These are phyloP conservation scores for Herpetomonas tarakana DNA, from an alignment of 208 protist species.

Conservation along the genomic window DNA sequence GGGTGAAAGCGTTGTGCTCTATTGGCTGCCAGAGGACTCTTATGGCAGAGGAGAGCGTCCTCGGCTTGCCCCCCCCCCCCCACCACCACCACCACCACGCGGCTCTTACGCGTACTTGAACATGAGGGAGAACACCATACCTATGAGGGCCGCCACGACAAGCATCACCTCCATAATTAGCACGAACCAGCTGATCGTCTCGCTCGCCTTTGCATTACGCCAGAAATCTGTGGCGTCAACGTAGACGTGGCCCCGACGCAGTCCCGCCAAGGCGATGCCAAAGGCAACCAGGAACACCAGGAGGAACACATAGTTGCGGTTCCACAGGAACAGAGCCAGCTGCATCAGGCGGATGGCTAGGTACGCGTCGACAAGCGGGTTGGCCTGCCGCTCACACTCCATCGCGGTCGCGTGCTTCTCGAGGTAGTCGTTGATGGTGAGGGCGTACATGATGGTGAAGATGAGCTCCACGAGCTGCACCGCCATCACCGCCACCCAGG, in stretches of 20 bases:
- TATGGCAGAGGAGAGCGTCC: too few relatives aligned
- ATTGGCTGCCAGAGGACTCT: too few relatives aligned
- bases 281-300: constrained; percentile 20
- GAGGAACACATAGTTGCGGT: constrained; percentile 16
- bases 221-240: constrained; percentile 47
- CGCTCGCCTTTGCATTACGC: constrained; percentile 25
- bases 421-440: constrained; percentile 41
- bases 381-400: constrained; percentile 37
- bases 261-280: constrained; percentile 17
- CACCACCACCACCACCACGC: too few relatives aligned
- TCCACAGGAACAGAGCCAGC: constrained; percentile 23
- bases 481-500: constrained; percentile 27
- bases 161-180: constrained; percentile 25
- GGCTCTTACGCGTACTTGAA: constrained; percentile 16
- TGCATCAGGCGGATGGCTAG: constrained; percentile 29
- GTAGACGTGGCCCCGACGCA: constrained; percentile 23
- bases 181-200: constrained; percentile 25
- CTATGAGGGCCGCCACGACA: constrained; percentile 24
- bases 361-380: constrained; percentile 38
- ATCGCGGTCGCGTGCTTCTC: constrained; percentile 35
- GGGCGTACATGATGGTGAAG: constrained; percentile 33
- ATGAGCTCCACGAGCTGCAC: constrained; percentile 40
- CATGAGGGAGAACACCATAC: constrained; percentile 37
- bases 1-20: too few relatives aligned
- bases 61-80: too few relatives aligned